Percentiles rank a stretch among this genome's conserved stretches.
These are phyloP conservation scores for Naegleria lovaniensis DNA, from an alignment of 208 protist species.

Conservation along the genomic window DNA sequence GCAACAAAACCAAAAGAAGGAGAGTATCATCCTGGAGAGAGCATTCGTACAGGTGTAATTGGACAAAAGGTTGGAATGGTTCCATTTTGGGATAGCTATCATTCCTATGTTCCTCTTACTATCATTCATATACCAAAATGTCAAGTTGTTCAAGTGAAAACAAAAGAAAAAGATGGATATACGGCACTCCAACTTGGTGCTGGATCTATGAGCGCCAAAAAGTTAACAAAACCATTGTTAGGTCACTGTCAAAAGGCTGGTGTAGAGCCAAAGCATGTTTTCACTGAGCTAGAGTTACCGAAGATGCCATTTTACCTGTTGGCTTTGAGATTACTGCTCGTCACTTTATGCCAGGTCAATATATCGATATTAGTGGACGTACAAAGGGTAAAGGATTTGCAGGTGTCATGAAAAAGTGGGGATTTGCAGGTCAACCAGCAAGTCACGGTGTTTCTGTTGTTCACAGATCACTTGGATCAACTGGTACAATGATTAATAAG, in stretches of 20 bases:
- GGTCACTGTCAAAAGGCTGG: slow-evolving; percentile 52
- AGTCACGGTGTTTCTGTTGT: slow-evolving; percentile 47
- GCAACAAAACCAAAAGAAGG: neutral
- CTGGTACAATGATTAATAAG: slow-evolving; percentile 40
- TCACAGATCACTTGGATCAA: slow-evolving; percentile 45
- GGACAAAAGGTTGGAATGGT: slow-evolving; percentile 11
- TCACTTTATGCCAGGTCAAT: slow-evolving; percentile 81
- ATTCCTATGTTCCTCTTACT: neutral
- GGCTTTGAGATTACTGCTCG: slow-evolving; percentile 81
- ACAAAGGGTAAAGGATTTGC: slow-evolving; percentile 83
- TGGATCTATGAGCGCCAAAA: neutral
- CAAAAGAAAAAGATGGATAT: slow-evolving; percentile 20
- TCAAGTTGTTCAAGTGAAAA: slow-evolving; percentile 26
- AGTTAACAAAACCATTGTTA: neutral
- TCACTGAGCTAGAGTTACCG: slow-evolving; percentile 66
- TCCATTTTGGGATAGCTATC: neutral
- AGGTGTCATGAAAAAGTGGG: slow-evolving; percentile 80
- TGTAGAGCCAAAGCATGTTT: slow-evolving; percentile 79
- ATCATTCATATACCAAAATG: neutral
- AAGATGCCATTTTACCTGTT: slow-evolving; percentile 77
- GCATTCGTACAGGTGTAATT: neutral
- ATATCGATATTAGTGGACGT: slow-evolving; percentile 71
- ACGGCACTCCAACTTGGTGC: neutral
- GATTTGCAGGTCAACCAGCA: slow-evolving; percentile 78
- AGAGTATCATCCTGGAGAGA: neutral